Evolutionary conservation across 164 flowering plant genomes (phyloP), one percentile per base, ranked within the genome.

Genomic region (Echeveria elegans): DNA sequence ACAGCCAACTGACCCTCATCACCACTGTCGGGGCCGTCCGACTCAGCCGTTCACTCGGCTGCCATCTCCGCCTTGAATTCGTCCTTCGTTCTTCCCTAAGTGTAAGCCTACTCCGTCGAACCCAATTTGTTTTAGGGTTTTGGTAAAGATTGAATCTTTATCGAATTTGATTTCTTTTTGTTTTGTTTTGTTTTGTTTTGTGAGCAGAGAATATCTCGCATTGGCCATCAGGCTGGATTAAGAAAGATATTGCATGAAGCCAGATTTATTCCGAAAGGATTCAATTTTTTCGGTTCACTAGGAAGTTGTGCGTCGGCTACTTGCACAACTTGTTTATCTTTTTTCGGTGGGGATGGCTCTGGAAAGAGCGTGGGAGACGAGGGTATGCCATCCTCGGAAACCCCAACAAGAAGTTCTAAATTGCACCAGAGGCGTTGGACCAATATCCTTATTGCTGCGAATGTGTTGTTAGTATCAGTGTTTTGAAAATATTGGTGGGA

Each of bases 381-480:
- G 36, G 74, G 74, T n/a, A 69, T 66, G 37, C 70, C 85, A 30
- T 36, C 67, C 31, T 67, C 74, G 7, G 76, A 73, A 43, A 65
- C 76, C 43, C 37, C 88, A 5, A 75, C 75, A 29, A 69, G 73
- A 75, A 79, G 69, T 62, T 64, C 61, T 28, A 26, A 80, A 10
- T 70, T 67, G 19, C 68, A 66, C 72, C 72, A 77, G 68, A 81
- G 97, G 70, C 68, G 59, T 50, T 85, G 83, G 88, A 92, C 94
- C 29, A 81, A 80, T 67, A 58, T 83, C 41, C 82, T 89, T 47
- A 82, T 92, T 66, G 92, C 82, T 28, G 34, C 76, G 65, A 89
- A 92, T 78, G 76, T 87, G 32, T 45, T 87, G 97, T 92, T 71
- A 84, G 96, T 83, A 40, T 69, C 56, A 58, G 16, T 28, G 50